Conservation (phyloP, 2,329 filamentous ascomycete species). For the Rhexocercosporidium sp. region DNA sequence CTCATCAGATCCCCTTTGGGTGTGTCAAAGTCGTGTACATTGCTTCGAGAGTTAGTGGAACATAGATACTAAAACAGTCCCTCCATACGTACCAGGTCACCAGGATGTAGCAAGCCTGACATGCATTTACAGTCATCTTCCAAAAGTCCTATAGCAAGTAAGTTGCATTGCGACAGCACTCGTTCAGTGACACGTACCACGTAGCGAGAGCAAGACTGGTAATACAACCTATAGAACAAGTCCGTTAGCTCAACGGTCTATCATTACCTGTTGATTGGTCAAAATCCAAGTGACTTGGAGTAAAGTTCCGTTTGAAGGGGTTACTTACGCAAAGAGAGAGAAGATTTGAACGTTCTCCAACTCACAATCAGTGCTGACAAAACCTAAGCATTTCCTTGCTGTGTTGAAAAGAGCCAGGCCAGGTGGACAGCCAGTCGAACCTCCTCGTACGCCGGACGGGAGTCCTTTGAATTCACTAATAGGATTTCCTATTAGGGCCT, state of each 20-base stretch:
- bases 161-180: conserved; percentile 9
- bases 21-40: conserved; percentile 52
- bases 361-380: conserved; percentile 58
- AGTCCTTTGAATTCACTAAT: conserved; percentile 51
- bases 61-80: conserved; percentile 2
- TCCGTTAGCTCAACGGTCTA: background rate
- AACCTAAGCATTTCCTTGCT: conserved; percentile 62
- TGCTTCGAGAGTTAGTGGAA: conserved; percentile 37
- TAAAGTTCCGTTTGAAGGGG: background rate
- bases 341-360: conserved; percentile 65
- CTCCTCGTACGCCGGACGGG: conserved; percentile 58
- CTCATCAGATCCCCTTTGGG: conserved; percentile 56
- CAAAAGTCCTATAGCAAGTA: conserved; percentile 58
- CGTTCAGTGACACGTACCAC: conserved; percentile 46
- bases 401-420: conserved; percentile 66
- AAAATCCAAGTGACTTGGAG: background rate
- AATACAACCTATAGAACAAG: conserved; percentile 51
- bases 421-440: conserved; percentile 55
- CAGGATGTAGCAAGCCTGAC: conserved; percentile 60
- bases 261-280: background rate
- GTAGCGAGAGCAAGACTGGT: conserved; percentile 56
- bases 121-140: conserved; percentile 61
- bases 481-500: conserved; percentile 53
- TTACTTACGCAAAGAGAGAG: conserved; percentile 57
- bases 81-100: conserved; percentile 53